Conservation (phyloP, 805 yeast species). For the Pichia kluyveri region DNA sequence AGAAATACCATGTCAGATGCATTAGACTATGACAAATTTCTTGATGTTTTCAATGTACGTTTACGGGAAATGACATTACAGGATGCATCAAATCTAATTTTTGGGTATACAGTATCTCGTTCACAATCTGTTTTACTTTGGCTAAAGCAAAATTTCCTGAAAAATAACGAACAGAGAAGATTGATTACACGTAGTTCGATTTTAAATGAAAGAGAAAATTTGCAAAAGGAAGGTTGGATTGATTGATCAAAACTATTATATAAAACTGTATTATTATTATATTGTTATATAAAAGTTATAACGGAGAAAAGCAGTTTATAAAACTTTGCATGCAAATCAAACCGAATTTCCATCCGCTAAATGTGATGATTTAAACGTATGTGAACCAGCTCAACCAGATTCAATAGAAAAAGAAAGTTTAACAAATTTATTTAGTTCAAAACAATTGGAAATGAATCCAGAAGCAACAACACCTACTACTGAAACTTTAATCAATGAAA, state of each 20-base stretch:
- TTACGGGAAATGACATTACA: neutral
- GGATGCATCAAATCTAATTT: neutral
- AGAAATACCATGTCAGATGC: conserved; percentile 13
- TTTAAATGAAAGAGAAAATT: neutral
- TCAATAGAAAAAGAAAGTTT: too few species aligned
- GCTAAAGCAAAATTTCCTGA: neutral
- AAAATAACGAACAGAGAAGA: neutral
- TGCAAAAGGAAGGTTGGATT: neutral
- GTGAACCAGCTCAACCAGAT: too few species aligned
- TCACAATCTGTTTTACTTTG: neutral
- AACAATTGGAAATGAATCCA: too few species aligned
- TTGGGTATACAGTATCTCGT: neutral
- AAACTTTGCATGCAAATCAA: too few species aligned
- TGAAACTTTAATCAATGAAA: too few species aligned
- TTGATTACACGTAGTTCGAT: neutral
- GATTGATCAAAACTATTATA: neutral
- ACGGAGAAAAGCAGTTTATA: too few species aligned
- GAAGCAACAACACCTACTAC: too few species aligned
- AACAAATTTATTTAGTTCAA: too few species aligned
- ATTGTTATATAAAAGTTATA: too few species aligned
- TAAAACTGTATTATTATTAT: too few species aligned
- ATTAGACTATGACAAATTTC: conserved; percentile 16
- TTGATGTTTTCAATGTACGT: neutral
- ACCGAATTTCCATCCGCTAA: too few species aligned
- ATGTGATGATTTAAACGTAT: too few species aligned